Base-by-base conservation (phyloP, 495 filamentous ascomycete genomes). In the Aspergillus hancockii region DNA sequence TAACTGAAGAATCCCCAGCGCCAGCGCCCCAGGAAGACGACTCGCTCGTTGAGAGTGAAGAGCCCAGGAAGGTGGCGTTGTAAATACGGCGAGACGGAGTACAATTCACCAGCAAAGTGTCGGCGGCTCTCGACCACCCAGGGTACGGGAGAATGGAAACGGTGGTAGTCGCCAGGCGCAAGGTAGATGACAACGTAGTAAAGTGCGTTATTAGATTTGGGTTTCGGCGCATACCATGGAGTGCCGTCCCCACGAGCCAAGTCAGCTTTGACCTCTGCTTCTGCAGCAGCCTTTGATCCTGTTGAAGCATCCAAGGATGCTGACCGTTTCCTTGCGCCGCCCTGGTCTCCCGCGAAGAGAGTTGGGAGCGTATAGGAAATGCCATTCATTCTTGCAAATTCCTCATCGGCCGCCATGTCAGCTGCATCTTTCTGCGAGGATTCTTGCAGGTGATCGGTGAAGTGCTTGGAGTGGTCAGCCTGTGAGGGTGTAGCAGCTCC, bases 91-190 rank as follows among this genome's bases (percentile, higher is more conserved):
- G 90, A 95, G 18, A 99, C 94, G 50, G 87, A 91, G 76, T 91
- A 99, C 18, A 99, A 80, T 73, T 99, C 94, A 25, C 94, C 94
- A 9, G 94, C 92, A 72, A 99, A 99, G 73, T 99, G 94, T 5
- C 94, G 86, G 12, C 94, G 86, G 64, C 83, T 85, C 72, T 96
- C 89, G 34, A 90, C 93, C 1, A 99, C 94, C 94, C 94, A 99
- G 57, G 88, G 87, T 4, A 90, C 86, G 0, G 94, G 94, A 4
- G 90, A 94, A 75, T 99, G 94, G 81, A 98, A 99, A 51, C 93
- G 90, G 75, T 99, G 94, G 78, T 99, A 99, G 74, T 99, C 94
- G 25, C 94, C 94, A 0, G 94, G 94, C 0, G 94, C 94, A n/a
- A 99, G 85, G 75, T 99, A 99, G 66, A 99, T 86, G 55, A 99